phyloP scores from a whole-genome alignment of 2,329 filamentous ascomycete species.

The Reticulascus tulasneorum region DNA sequence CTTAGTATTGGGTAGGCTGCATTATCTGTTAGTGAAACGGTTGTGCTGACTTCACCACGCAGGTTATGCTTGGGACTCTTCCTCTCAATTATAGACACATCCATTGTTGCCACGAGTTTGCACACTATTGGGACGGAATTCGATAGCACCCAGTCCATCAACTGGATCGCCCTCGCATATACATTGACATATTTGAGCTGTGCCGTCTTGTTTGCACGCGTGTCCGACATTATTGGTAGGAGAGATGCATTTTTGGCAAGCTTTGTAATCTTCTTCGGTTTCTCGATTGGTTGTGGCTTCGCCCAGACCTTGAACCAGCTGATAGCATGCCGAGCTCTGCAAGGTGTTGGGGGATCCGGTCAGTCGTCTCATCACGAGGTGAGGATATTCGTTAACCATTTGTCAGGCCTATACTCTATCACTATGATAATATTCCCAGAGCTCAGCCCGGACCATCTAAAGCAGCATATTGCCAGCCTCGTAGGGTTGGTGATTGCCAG shows the following conservation, averaged over 20 bases:
- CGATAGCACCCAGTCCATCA: constrained; percentile 36
- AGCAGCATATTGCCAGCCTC: constrained; percentile 40
- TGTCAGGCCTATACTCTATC: constrained; percentile 48
- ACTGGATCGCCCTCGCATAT: constrained; percentile 54
- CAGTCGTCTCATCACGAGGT: constrained; percentile 11
- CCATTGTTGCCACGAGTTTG: constrained; percentile 56
- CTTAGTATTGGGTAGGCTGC: constrained; percentile 27
- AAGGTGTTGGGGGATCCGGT: constrained; percentile 51
- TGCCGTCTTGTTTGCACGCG: constrained; percentile 50
- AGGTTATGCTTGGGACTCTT: constrained; percentile 51
- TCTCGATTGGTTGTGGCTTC: constrained; percentile 53
- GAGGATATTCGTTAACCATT: not conserved
- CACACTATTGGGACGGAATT: constrained; percentile 53
- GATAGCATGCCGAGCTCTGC: constrained; percentile 30
- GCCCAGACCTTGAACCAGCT: constrained; percentile 36
- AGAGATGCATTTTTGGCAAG: constrained; percentile 45
- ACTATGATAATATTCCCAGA: constrained; percentile 53
- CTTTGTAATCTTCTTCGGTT: constrained; percentile 50
- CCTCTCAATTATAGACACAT: constrained; percentile 55
- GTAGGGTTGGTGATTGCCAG: constrained; percentile 46
- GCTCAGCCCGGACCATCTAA: constrained; percentile 35
- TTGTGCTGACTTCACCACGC: not conserved
- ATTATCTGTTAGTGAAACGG: not conserved
- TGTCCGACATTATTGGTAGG: constrained; percentile 53
- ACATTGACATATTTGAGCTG: constrained; percentile 55